Evolutionary conservation across 139 green algal species (phyloP), one percentile per base, ranked within the genome.

Genomic region (Nannochloris sp.): DNA sequence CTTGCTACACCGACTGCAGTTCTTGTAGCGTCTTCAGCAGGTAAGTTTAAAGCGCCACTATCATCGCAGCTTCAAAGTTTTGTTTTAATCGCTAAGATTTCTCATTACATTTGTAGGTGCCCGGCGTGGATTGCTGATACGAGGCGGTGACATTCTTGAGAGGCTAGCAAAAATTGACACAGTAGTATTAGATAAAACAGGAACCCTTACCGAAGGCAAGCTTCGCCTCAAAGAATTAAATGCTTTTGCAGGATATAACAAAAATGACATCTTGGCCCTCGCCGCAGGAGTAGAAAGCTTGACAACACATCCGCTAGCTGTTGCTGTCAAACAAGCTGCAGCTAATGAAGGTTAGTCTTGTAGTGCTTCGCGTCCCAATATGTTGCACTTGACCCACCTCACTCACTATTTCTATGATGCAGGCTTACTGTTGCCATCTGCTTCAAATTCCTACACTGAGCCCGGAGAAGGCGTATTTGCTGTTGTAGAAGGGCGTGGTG

Each of bases 161-260:
- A 70, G 72, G 6, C 54, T 91, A 35, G 78, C 73, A 30, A 34
- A 55, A 7, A 78, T 97, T 23, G 70, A 89, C 61, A 86, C 78
- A 2, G 68, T 96, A 7, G 82, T 94, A 9, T 96, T 98, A 75
- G 92, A 98, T 82, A 98, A 98, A 81, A 98, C 92, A 2, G 92
- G 92, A 34, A 98, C 92, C 6, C 75, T 98, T 4, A 98, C 92
- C 0, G 51, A 82, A 35, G 91, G 85, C 32, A 27, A 54, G 37
- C 30, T 47, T 38, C 4, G n/a, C 27, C 38, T 88, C 13, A 61
- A 68, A 14, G 34, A 33, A 2, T 57, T 64, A 0, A 44, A 65
- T 15, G 37, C 61, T 5, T 30, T 61, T 48, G 4, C 35, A 0
- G 70, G 74, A 19, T 30, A 36, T 4, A 60, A 13, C 48, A 78